These are phyloP conservation scores for Omphalotus guepiniiformis DNA, from an alignment of 768 basidiomycete species.

Conservation along the genomic window DNA sequence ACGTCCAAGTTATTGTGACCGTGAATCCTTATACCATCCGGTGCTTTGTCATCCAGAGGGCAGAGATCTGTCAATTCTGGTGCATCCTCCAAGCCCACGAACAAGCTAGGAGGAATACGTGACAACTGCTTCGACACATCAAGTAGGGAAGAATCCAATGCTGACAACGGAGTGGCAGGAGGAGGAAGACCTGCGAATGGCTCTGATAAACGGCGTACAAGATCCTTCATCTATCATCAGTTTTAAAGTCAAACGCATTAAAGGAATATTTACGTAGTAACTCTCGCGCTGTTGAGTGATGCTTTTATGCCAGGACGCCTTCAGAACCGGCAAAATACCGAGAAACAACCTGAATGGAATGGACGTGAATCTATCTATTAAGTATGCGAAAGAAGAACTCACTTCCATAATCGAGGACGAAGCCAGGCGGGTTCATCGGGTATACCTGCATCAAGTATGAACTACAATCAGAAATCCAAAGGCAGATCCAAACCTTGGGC, in stretches of 20 bases:
- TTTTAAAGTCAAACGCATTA: neutral
- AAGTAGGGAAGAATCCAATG: constrained; percentile 45
- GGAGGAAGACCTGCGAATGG: constrained; percentile 45
- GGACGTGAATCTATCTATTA: constrained; percentile 8
- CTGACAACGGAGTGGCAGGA: constrained; percentile 33
- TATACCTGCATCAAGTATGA: constrained; percentile 42
- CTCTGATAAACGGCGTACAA: constrained; percentile 58
- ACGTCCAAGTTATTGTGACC: constrained; percentile 51
- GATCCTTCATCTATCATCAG: constrained; percentile 43
- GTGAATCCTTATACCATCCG: constrained; percentile 42
- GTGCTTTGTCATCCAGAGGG: constrained; percentile 47
- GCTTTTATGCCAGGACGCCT: constrained; percentile 56
- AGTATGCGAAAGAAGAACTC: constrained; percentile 19
- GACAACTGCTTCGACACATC: constrained; percentile 53
- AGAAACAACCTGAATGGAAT: constrained; percentile 48
- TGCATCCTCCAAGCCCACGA: constrained; percentile 46
- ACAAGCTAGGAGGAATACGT: constrained; percentile 47
- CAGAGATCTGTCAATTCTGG: constrained; percentile 40
- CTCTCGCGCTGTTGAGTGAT: constrained; percentile 56
- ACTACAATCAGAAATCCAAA: neutral
- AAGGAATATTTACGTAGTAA: constrained; percentile 57
- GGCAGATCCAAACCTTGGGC: constrained; percentile 53
- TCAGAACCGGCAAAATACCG: constrained; percentile 54
- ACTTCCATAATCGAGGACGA: constrained; percentile 78
- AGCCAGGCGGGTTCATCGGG: constrained; percentile 74